phyloP scores from a whole-genome alignment of 441 rosid genomes.

The Daphne laureola region DNA sequence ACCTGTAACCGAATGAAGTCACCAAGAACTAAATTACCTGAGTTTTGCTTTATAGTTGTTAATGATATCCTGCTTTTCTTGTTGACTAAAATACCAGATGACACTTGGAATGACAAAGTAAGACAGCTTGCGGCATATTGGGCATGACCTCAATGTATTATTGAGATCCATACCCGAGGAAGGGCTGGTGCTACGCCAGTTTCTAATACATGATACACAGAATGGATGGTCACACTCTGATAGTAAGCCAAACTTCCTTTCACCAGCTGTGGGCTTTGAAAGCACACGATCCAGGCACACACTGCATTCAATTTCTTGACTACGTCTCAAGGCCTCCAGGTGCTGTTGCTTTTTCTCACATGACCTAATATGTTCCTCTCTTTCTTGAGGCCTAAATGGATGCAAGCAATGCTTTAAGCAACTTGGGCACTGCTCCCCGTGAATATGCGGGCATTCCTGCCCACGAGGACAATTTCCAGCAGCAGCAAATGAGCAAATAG shows the following conservation, averaged over 20 bases:
- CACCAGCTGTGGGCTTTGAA: slow-evolving; percentile 67
- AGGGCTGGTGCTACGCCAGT: slow-evolving; percentile 87
- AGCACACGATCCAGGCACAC: slow-evolving; percentile 72
- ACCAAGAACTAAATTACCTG: slow-evolving; percentile 29
- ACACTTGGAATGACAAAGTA: slow-evolving; percentile 74
- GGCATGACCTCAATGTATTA: slow-evolving; percentile 72
- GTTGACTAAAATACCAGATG: slow-evolving; percentile 75
- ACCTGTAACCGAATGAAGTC: background rate
- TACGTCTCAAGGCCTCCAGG: slow-evolving; percentile 42
- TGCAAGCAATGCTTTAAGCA: slow-evolving; percentile 82
- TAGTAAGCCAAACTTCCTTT: slow-evolving; percentile 76
- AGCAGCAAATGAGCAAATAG: slow-evolving; percentile 75
- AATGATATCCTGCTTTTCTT: slow-evolving; percentile 65
- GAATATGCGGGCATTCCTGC: slow-evolving; percentile 67
- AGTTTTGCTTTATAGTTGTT: slow-evolving; percentile 75
- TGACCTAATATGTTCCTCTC: slow-evolving; percentile 59
- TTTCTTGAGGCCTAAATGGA: slow-evolving; percentile 73
- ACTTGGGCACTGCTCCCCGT: slow-evolving; percentile 67
- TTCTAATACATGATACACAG: slow-evolving; percentile 83
- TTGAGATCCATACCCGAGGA: slow-evolving; percentile 80
- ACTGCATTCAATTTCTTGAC: slow-evolving; percentile 55
- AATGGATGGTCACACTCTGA: slow-evolving; percentile 95
- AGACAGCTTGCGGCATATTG: slow-evolving; percentile 80
- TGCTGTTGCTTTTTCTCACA: slow-evolving; percentile 61
- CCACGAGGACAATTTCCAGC: slow-evolving; percentile 79